phyloP scores from a whole-genome alignment of 177 flowering plant genomes.

The Tripterygium wilfordii region DNA sequence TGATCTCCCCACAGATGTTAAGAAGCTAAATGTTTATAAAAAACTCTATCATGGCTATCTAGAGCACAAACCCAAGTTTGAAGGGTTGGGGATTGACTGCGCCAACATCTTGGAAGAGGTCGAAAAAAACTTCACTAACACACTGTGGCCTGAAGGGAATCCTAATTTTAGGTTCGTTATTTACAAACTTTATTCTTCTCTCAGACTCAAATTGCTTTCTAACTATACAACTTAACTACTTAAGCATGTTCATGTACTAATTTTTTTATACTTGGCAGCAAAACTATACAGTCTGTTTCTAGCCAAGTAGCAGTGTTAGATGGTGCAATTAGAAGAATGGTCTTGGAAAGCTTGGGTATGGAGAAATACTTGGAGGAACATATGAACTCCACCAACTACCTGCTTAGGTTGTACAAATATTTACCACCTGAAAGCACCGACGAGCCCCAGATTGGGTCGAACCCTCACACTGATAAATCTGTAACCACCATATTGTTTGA shows the following conservation, averaged over 20 bases:
- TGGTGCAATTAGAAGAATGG: conserved; percentile 8
- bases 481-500: conserved; percentile 19
- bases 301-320: not conserved
- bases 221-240: not conserved
- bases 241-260: not conserved
- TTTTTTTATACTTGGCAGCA: not conserved
- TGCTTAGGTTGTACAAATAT: conserved; percentile 21
- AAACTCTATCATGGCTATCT: not conserved
- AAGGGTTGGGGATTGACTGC: not conserved
- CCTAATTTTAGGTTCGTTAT: not conserved
- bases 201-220: not conserved
- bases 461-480: conserved; percentile 27
- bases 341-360: conserved; percentile 21
- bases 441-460: conserved; percentile 16
- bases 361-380: conserved; percentile 21
- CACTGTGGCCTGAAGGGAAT: not conserved
- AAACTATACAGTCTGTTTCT: too few species aligned
- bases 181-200: not conserved
- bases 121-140: not conserved
- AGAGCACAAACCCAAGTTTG: not conserved
- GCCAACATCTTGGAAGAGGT: not conserved
- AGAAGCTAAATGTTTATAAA: not conserved
- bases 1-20: not conserved
- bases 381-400: conserved; percentile 11
- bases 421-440: conserved; percentile 15